These are phyloP conservation scores for Allomyces macrogynus DNA, from an alignment of 192 early-diverging fungal species.

Conservation along the genomic window DNA sequence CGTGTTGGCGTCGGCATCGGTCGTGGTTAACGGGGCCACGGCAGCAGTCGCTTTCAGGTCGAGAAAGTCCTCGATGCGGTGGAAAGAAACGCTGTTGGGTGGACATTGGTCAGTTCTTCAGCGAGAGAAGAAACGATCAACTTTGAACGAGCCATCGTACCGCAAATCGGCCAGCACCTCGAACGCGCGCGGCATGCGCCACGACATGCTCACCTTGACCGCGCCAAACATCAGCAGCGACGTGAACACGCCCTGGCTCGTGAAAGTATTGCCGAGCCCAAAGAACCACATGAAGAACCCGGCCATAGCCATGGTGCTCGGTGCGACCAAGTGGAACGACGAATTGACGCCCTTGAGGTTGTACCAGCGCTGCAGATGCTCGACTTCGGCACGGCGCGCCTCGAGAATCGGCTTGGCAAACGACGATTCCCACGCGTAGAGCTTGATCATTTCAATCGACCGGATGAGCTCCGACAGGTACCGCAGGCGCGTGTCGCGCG, in stretches of 20 bases:
- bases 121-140: not conserved
- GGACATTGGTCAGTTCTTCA: not conserved
- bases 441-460: not conserved
- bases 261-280: not conserved
- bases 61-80: not conserved
- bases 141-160: not conserved
- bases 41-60: not conserved
- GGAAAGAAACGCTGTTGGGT: not conserved
- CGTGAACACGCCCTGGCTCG: not conserved
- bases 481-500: not conserved
- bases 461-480: not conserved
- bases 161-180: not conserved
- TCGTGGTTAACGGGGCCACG: no score
- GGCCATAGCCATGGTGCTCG: not conserved
- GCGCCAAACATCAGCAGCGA: not conserved
- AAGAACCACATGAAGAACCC: not conserved
- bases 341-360: not conserved
- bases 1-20: no score
- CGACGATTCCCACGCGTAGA: not conserved
- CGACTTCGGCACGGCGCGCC: not conserved
- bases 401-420: not conserved
- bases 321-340: not conserved
- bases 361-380: not conserved
- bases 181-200: not conserved
- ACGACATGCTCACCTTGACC: not conserved